Evolutionary conservation across 495 filamentous ascomycete species (phyloP).

Genomic region (Xylaria acuta): DNA sequence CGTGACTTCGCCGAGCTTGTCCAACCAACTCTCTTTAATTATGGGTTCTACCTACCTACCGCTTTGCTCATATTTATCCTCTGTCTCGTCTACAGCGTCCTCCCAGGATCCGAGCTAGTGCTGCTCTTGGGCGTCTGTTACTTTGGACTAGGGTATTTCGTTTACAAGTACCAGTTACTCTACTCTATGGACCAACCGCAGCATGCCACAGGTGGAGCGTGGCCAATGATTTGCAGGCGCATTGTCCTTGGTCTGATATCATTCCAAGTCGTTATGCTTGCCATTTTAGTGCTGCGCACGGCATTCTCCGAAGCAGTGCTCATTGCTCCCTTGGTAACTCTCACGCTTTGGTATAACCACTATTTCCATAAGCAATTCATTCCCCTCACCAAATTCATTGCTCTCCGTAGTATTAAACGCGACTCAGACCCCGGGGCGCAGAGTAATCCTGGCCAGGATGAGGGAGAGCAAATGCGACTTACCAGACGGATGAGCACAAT

Average conservation of each 20-base stretch:
- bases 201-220: constrained; percentile 91
- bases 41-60: constrained; percentile 93
- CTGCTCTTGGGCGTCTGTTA: constrained; percentile 85
- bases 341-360: constrained; percentile 85
- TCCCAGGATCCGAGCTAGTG: constrained; percentile 81
- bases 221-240: constrained; percentile 93
- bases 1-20: constrained; percentile 87
- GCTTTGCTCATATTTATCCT: constrained; percentile 91
- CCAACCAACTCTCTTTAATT: constrained; percentile 87
- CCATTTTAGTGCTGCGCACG: constrained; percentile 75
- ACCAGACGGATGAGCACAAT: constrained; percentile 56
- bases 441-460: constrained; percentile 58
- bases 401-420: constrained; percentile 74
- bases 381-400: constrained; percentile 89
- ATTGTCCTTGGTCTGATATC: constrained; percentile 82
- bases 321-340: constrained; percentile 75
- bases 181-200: constrained; percentile 99
- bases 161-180: constrained; percentile 96
- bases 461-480: constrained; percentile 39
- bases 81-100: constrained; percentile 91
- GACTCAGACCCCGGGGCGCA: constrained; percentile 34
- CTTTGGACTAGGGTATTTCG: constrained; percentile 87
- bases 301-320: constrained; percentile 74
- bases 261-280: constrained; percentile 91
- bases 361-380: constrained; percentile 77